Conservation (phyloP, 306 rosid species). For the Quercus alba region DNA sequence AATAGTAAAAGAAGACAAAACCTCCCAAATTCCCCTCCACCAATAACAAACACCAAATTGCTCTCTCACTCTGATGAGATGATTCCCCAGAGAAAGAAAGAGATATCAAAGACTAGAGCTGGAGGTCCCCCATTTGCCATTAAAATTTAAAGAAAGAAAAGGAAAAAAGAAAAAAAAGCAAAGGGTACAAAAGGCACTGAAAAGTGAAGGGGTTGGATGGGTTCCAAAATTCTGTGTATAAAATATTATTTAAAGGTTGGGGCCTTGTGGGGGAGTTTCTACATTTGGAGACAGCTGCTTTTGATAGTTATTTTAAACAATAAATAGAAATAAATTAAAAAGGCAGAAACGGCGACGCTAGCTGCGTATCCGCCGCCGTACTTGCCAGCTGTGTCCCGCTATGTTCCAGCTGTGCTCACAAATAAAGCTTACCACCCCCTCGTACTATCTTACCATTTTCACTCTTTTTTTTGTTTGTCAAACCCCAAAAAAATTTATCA, state of each 20-base stretch:
- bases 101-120: neutral
- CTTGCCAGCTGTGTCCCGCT: constrained; percentile 58
- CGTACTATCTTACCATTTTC: constrained; percentile 12
- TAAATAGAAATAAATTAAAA: neutral
- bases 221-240: neutral
- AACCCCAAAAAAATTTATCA: neutral
- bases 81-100: neutral
- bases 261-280: neutral
- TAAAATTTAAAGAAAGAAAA: too few relatives aligned
- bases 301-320: too few relatives aligned
- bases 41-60: neutral
- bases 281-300: constrained; percentile 4
- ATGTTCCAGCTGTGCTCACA: constrained; percentile 43
- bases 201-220: neutral
- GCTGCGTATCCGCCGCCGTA: constrained; percentile 45
- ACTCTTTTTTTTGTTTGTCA: neutral
- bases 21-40: neutral
- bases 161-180: neutral
- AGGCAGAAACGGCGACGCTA: constrained; percentile 34
- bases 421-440: constrained; percentile 2
- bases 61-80: neutral
- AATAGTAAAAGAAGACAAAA: neutral
- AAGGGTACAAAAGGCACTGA: constrained; percentile 3
- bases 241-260: neutral
- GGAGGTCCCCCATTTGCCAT: neutral